A percentile compares a stretch with the other conserved stretches of the same genome.
Conservation (phyloP, 495 filamentous ascomycete genomes). For the Neurospora sp. region DNA sequence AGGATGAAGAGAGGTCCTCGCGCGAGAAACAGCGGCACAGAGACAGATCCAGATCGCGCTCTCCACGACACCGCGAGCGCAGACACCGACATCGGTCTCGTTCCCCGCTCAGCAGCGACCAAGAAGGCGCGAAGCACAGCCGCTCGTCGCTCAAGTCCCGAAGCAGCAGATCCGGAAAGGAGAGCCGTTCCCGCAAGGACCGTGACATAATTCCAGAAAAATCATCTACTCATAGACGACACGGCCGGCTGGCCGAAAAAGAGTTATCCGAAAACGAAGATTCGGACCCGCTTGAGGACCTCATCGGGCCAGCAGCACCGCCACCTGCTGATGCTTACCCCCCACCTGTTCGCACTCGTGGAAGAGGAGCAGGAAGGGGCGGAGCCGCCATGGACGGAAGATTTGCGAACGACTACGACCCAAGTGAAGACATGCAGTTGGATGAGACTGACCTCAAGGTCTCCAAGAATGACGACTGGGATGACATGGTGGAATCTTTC, state of each 20-base stretch:
- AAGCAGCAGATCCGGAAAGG: constrained; percentile 8
- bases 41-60: constrained; percentile 12
- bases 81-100: constrained; percentile 16
- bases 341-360: constrained; percentile 48
- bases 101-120: constrained; percentile 9
- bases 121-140: not conserved
- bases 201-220: constrained; percentile 3
- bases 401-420: constrained; percentile 72
- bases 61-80: constrained; percentile 9
- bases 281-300: constrained; percentile 67
- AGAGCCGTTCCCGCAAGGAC: not conserved
- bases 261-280: constrained; percentile 28
- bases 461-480: constrained; percentile 58
- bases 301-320: constrained; percentile 72
- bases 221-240: constrained; percentile 8
- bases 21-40: not conserved
- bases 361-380: constrained; percentile 53
- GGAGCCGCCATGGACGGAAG: constrained; percentile 68
- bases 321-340: constrained; percentile 26
- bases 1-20: constrained; percentile 1
- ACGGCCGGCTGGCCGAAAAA: constrained; percentile 12
- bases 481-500: constrained; percentile 66
- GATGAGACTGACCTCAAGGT: constrained; percentile 22
- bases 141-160: not conserved
- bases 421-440: constrained; percentile 54